Evolutionary conservation across 1,139 yeast species (phyloP).

Genomic region (Saccharomycopsis hybrid): DNA sequence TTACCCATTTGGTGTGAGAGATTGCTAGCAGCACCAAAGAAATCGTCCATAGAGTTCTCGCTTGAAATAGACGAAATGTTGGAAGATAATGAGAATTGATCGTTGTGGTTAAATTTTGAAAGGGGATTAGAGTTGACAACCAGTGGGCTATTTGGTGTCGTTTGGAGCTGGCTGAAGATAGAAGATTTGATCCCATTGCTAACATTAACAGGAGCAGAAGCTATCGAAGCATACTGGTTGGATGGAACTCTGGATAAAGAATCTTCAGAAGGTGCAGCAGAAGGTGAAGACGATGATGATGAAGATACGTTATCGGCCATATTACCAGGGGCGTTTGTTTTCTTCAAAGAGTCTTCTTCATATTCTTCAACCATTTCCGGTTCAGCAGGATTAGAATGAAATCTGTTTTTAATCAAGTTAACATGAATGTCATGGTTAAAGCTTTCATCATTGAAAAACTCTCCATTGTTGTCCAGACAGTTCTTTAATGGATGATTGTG

Average conservation of each 20-base stretch:
- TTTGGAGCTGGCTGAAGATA: no score
- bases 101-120: not conserved
- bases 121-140: no score
- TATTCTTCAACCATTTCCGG: conserved; percentile 12
- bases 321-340: no score
- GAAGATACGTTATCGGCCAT: no score
- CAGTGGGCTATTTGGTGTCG: no score
- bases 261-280: no score
- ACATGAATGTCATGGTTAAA: conserved; percentile 18
- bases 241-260: not conserved
- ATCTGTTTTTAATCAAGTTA: conserved; percentile 12
- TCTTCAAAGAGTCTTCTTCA: not conserved
- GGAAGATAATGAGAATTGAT: not conserved
- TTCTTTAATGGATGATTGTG: conserved; percentile 30
- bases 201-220: no score
- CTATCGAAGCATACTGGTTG: no score
- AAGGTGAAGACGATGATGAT: no score
- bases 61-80: not conserved
- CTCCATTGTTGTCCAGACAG: conserved; percentile 5
- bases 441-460: conserved; percentile 14
- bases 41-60: conserved; percentile 11
- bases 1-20: not conserved
- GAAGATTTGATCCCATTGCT: no score
- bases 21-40: not conserved
- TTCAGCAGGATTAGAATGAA: conserved; percentile 8